Evolutionary conservation across 495 filamentous ascomycete genomes (phyloP).

Genomic region (Hypomontagnella submonticulosa): DNA sequence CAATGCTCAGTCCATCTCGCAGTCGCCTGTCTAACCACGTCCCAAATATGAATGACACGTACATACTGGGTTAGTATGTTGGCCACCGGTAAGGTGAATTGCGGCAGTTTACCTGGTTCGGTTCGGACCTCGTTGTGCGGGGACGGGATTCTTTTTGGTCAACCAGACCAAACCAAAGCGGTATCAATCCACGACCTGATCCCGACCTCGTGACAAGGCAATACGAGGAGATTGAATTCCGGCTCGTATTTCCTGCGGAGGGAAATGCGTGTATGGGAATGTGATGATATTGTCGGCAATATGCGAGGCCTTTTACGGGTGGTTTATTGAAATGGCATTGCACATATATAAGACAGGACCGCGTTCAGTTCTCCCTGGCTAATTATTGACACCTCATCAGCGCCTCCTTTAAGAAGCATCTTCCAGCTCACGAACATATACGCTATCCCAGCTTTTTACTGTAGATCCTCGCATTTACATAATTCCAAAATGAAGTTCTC

Average conservation of each 20-base stretch:
- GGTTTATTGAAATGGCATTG: not conserved
- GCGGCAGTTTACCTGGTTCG: not conserved
- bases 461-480: not conserved
- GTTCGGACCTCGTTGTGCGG: conserved; percentile 14
- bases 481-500: conserved; percentile 35
- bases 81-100: not conserved
- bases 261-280: not conserved
- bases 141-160: conserved; percentile 8
- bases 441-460: conserved; percentile 3
- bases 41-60: not conserved
- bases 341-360: conserved; percentile 5
- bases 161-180: not conserved
- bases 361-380: not conserved
- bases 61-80: not conserved
- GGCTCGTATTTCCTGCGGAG: conserved; percentile 34
- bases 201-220: conserved; percentile 43
- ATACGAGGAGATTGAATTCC: conserved; percentile 42
- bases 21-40: no score
- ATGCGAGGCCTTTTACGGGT: conserved; percentile 8
- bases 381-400: not conserved
- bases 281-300: conserved; percentile 18
- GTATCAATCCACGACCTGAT: conserved; percentile 3
- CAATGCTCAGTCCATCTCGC: no score
- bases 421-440: conserved; percentile 2
- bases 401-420: conserved; percentile 10